Base-by-base conservation (phyloP, 176 grass and related monocot genomes). In the Lolium perenne region DNA sequence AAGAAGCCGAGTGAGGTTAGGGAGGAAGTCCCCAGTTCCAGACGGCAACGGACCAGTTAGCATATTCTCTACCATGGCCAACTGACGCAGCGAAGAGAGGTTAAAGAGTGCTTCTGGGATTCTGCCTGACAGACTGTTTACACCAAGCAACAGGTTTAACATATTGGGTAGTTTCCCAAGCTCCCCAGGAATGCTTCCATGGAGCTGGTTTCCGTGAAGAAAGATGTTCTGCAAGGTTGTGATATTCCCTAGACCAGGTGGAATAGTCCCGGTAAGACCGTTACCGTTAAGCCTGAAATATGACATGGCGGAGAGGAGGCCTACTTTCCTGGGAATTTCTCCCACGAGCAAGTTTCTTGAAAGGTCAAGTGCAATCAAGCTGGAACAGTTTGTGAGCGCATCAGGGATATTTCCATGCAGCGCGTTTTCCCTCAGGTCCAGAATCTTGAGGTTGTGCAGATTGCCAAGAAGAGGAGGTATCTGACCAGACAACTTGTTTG, bases 181-280 rank as follows among this genome's bases (percentile, higher is more conserved):
- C 23, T 86, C 84, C n/a, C 10, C 64, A 16, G 75, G 84, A 16
- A 86, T 71, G 76, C 76, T 10, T 21, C 84, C 84, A 65, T 86
- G 51, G 3, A 86, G 38, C 64, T 59, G 64, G 51, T 86, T 86
- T 14, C 18, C 32, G 26, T 10, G 10, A 90, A 29, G 4, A 26
- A n/a, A 87, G 15, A 10, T 21, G 1, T 10, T 65, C 13, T n/a
- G 58, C 58, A 90, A 79, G 0, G 76, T 55, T 12, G 91, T 87
- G 21, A 93, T 17, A 11, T 90, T 90, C 49, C 85, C 77, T 4
- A 93, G 26, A 45, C 51, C 88, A 5, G 29, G 66, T 23, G 91
- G 91, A 58, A 93, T 80, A n/a, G 32, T 59, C 8, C 91, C 91
- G 4, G 53, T n/a, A 7, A 90, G 67, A 15, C 55, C 65, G 47